Conservation (phyloP, 257 asterid genomes). For the Phtheirospermum japonicum region DNA sequence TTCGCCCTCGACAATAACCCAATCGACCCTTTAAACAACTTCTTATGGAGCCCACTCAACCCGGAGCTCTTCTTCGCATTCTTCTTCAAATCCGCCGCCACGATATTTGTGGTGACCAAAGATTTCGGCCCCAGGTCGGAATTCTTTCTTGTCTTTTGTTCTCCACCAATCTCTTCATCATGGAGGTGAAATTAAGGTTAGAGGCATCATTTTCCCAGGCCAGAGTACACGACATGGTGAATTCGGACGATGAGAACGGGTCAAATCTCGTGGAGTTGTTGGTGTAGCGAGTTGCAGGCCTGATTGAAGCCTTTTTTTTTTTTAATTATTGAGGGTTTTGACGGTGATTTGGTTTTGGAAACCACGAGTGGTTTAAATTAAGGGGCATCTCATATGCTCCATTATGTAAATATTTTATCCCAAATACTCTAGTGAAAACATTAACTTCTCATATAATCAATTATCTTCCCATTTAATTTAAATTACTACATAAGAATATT, state of each 20-base stretch:
- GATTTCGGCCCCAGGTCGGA: slow-evolving; percentile 37
- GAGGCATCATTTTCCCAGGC: slow-evolving; percentile 35
- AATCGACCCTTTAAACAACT: slow-evolving; percentile 64
- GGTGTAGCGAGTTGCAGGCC: slow-evolving; percentile 68
- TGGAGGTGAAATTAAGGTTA: slow-evolving; percentile 54
- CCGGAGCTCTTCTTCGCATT: slow-evolving; percentile 44
- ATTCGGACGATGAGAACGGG: slow-evolving; percentile 69
- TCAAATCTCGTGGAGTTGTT: slow-evolving; percentile 63
- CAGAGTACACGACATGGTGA: slow-evolving; percentile 42
- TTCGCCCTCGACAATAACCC: slow-evolving; percentile 34
- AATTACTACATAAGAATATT: too few species aligned
- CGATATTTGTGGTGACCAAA: slow-evolving; percentile 48
- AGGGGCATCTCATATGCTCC: too few species aligned
- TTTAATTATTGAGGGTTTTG: too few species aligned
- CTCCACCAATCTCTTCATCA: slow-evolving; percentile 73
- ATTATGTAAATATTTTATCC: too few species aligned
- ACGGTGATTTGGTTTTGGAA: too few species aligned
- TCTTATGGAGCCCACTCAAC: slow-evolving; percentile 76
- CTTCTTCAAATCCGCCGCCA: slow-evolving; percentile 76
- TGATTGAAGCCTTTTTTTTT: slow-evolving; percentile 83
- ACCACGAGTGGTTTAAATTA: too few species aligned
- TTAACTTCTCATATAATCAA: too few species aligned
- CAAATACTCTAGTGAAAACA: too few species aligned
- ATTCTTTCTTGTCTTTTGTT: slow-evolving; percentile 49
- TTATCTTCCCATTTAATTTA: too few species aligned